Evolutionary conservation across 768 basidiomycete species (phyloP).

Genomic region (Xerocomus potaroensis): DNA sequence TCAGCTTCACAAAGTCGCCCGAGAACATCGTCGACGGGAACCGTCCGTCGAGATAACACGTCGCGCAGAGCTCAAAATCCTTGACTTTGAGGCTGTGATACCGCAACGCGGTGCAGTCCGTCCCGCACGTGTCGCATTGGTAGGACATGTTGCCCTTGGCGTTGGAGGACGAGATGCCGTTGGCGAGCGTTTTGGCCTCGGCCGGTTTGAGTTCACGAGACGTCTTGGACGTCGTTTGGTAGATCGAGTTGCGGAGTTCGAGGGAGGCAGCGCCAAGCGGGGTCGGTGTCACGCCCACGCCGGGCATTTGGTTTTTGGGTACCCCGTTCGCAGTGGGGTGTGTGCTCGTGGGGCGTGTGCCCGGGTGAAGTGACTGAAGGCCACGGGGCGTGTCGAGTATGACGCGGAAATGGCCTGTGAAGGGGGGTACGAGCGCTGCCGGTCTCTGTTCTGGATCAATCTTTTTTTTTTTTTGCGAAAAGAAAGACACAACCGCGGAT

Average conservation of each 20-base stretch:
- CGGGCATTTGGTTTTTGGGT: conserved; percentile 31
- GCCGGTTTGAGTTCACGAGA: conserved; percentile 61
- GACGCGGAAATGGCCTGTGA: conserved; percentile 98
- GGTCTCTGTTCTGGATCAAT: conserved; percentile 97
- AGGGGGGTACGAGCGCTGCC: conserved; percentile 90
- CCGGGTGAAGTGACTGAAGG: conserved; percentile 87
- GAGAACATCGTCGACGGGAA: conserved; percentile 96
- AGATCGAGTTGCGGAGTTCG: conserved; percentile 84
- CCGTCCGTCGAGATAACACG: conserved; percentile 94
- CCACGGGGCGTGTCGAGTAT: conserved; percentile 96
- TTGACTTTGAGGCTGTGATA: conserved; percentile 94
- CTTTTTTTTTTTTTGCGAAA: no score
- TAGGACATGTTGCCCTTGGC: conserved; percentile 52
- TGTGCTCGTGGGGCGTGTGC: conserved; percentile 54
- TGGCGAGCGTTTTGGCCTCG: conserved; percentile 65
- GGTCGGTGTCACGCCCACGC: conserved; percentile 19
- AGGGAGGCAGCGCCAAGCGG: conserved; percentile 55
- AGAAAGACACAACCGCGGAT: conserved; percentile 1
- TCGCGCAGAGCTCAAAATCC: conserved; percentile 83
- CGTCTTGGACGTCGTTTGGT: conserved; percentile 83
- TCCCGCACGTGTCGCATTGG: conserved; percentile 91
- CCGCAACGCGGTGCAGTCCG: conserved; percentile 82
- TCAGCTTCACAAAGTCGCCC: conserved; percentile 92
- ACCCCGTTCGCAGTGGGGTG: conserved; percentile 47
- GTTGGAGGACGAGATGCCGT: conserved; percentile 43